A percentile compares a stretch with the other conserved stretches of the same genome.
These are phyloP conservation scores for Cladophialophora immunda DNA, from an alignment of 2,329 filamentous ascomycete species.

Conservation along the genomic window DNA sequence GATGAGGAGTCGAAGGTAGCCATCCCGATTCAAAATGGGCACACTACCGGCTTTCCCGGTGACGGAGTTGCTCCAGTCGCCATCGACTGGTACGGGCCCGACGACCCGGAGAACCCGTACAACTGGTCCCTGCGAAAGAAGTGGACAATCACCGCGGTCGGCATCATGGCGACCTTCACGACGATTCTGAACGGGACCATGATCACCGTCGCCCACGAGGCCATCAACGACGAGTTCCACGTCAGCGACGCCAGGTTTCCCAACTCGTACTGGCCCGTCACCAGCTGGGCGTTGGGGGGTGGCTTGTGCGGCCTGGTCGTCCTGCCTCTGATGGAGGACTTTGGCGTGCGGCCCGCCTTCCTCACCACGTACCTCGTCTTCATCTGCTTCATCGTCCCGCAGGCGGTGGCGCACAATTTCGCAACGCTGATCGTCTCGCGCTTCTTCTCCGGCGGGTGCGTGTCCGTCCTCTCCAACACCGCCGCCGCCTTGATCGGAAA, in stretches of 20 bases:
- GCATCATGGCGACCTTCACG: conserved; percentile 46
- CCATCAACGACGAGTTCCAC: conserved; percentile 45
- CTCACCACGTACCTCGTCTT: conserved; percentile 45
- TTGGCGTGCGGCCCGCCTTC: conserved; percentile 44
- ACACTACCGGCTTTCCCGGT: not conserved
- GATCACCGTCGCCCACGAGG: conserved; percentile 48
- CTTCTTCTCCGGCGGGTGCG: conserved; percentile 44
- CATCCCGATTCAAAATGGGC: conserved; percentile 18
- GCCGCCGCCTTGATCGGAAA: conserved; percentile 43
- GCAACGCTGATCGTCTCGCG: conserved; percentile 40
- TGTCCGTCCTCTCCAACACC: conserved; percentile 42
- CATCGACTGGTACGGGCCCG: conserved; percentile 43
- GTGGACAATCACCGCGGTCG: conserved; percentile 47
- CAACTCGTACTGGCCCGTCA: conserved; percentile 52
- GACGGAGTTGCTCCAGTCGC: not conserved
- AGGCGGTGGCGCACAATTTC: conserved; percentile 40
- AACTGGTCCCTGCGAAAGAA: conserved; percentile 49
- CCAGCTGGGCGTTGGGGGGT: conserved; percentile 54
- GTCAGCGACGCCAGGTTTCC: conserved; percentile 48
- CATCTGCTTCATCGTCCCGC: conserved; percentile 41
- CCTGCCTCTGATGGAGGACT: conserved; percentile 54
- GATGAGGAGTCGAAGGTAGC: conserved; percentile 18
- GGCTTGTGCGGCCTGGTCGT: conserved; percentile 52
- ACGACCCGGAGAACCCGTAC: conserved; percentile 50
- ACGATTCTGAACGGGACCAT: conserved; percentile 50